Base-by-base conservation (phyloP, 306 rosid species). In the Inga leiocalycina region DNA sequence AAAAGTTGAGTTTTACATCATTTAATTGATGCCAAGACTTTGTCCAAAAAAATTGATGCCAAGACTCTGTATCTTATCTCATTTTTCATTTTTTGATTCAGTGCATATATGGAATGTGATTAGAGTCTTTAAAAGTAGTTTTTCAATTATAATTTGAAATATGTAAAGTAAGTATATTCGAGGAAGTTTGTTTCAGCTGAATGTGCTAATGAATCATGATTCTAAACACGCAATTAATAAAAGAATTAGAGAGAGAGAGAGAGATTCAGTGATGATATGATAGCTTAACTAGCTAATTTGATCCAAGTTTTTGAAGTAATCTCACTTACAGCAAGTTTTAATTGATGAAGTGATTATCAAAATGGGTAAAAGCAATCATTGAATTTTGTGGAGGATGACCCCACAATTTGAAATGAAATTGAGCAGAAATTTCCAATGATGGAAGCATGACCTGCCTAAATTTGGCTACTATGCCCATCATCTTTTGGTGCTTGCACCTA, bases 331-430 rank as follows among this genome's bases (percentile, higher is more conserved):
- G 13, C 9, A 27, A 30, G 41, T 30, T 64, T 64, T 27, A 24
- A 70, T 69, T 41, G 49, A n/a, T 71, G 75, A 43, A n/a, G 15
- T 24, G 75, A 71, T 45, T 3, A 88, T 87, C 75, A 73, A 85
- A 84, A 85, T 79, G 80, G 88, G 90, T 76, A 87, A 87, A 85
- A 89, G 79, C 62, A 89, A 87, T 85, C 74, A 83, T 86, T 35
- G 49, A 15, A 17, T 37, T 37, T 17, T 81, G 81, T 84, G 85
- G 86, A 1, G 49, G 85, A 71, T 85, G 84, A 77, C 90, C 90
- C 90, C 91, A 88, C 86, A 77, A 71, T 75, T 88, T 78, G 86
- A 84, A 84, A 84, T 80, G 46, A 84, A 80, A 85, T 74, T 54
- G 76, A 73, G 82, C 82, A 69, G 57, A 86, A 22, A 46, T 72